These are phyloP conservation scores for Hibiscus syriacus DNA, from an alignment of 345 rosid species.

Conservation along the genomic window DNA sequence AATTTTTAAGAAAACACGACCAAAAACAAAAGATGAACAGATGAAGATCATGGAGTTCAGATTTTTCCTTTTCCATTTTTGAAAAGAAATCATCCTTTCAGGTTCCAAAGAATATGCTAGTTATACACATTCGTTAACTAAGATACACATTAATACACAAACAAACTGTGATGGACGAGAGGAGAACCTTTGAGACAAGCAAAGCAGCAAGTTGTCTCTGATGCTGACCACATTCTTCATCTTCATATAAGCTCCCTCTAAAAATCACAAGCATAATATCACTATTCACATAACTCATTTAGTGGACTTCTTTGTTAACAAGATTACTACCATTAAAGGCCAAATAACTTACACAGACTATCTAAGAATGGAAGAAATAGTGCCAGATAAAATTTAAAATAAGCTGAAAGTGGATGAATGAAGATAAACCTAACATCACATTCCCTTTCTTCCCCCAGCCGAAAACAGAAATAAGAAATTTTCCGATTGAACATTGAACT, in stretches of 20 bases:
- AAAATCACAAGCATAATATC: conserved; percentile 4
- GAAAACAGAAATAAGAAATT: neutral
- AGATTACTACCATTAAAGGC: too few species aligned
- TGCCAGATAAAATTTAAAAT: too few species aligned
- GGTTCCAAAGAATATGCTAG: neutral
- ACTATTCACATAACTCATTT: neutral
- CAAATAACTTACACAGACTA: neutral
- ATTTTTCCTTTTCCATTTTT: neutral
- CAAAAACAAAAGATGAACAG: neutral
- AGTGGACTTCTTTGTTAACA: too few species aligned
- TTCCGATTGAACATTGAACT: neutral
- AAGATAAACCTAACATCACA: neutral
- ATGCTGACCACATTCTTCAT: conserved; percentile 26
- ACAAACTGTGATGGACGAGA: neutral
- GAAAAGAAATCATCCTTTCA: neutral
- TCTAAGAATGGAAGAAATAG: neutral
- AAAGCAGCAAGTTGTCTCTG: conserved; percentile 95
- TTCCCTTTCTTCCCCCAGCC: neutral
- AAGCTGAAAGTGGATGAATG: too few species aligned
- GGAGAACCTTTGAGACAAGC: conserved; percentile 73
- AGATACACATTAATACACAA: neutral
- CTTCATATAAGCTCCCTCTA: conserved; percentile 3
- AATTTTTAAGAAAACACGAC: neutral
- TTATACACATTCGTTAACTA: neutral
- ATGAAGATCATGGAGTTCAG: neutral